Evolutionary conservation across 1,139 yeast species (phyloP).

Genomic region (Debaryomyces sp.): DNA sequence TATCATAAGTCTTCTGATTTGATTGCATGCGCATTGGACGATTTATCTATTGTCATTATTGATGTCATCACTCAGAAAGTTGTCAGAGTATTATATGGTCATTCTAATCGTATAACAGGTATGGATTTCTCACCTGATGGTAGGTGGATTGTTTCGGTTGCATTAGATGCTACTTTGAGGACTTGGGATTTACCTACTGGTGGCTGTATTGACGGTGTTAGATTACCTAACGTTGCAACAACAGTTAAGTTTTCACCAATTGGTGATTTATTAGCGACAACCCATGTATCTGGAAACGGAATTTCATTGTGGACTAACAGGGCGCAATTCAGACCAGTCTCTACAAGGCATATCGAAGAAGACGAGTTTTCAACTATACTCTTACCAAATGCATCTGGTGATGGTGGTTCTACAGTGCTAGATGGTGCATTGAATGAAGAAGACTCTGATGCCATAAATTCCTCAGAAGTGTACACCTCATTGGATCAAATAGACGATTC

Average conservation of each 20-base stretch:
- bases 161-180: conserved; percentile 84
- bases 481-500: conserved; percentile 65
- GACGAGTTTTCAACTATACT: conserved; percentile 63
- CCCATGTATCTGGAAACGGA: conserved; percentile 91
- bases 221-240: conserved; percentile 78
- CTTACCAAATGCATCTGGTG: conserved; percentile 81
- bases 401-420: conserved; percentile 71
- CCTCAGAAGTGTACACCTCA: conserved; percentile 48
- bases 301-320: conserved; percentile 90
- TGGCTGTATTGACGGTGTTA: conserved; percentile 91
- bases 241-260: conserved; percentile 79
- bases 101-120: conserved; percentile 83
- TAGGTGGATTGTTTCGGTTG: conserved; percentile 87
- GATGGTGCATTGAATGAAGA: conserved; percentile 68
- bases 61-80: conserved; percentile 81
- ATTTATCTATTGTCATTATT: conserved; percentile 78
- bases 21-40: conserved; percentile 84
- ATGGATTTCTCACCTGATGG: conserved; percentile 95
- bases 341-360: conserved; percentile 78
- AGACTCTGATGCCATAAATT: conserved; percentile 24
- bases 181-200: conserved; percentile 99
- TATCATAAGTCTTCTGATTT: conserved; percentile 84
- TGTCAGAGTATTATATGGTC: conserved; percentile 90
- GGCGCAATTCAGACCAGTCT: conserved; percentile 76
- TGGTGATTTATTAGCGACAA: conserved; percentile 90